These are phyloP conservation scores for Pseudozyma sp. DNA, from an alignment of 1,284 basidiomycete species.

Conservation along the genomic window DNA sequence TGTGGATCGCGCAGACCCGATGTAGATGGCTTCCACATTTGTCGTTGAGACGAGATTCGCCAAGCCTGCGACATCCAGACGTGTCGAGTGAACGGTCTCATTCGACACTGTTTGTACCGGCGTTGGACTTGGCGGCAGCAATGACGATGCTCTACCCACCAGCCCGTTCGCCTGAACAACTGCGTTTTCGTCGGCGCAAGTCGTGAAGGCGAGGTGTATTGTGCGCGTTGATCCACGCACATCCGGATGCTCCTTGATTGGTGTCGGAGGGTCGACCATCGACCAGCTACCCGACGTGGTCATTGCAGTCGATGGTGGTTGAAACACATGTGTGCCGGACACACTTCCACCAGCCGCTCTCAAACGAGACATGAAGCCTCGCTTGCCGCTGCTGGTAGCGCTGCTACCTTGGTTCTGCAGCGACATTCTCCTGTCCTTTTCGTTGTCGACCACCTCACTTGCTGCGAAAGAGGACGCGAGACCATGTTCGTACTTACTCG, in stretches of 20 bases:
- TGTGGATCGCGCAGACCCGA: slow-evolving; percentile 18
- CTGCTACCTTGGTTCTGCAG: slow-evolving; percentile 15
- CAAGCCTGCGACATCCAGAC: slow-evolving; percentile 4
- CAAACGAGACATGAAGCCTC: slow-evolving; percentile 40
- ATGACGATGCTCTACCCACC: slow-evolving; percentile 8
- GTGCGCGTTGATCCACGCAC: neutral
- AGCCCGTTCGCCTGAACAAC: slow-evolving; percentile 9
- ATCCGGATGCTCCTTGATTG: slow-evolving; percentile 12
- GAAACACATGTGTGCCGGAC: slow-evolving; percentile 12
- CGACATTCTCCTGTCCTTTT: slow-evolving; percentile 34
- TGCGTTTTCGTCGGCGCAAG: slow-evolving; percentile 5
- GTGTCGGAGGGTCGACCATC: slow-evolving; percentile 24
- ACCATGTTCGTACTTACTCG: slow-evolving; percentile 29
- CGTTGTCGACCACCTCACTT: neutral
- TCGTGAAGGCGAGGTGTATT: slow-evolving; percentile 25
- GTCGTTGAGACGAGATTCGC: slow-evolving; percentile 1
- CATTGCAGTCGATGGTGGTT: slow-evolving; percentile 8
- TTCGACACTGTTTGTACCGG: neutral
- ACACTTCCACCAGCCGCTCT: slow-evolving; percentile 27
- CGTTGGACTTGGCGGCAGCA: slow-evolving; percentile 1
- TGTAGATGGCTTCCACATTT: slow-evolving; percentile 21
- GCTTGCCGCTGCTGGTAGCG: slow-evolving; percentile 12
- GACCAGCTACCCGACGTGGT: slow-evolving; percentile 40
- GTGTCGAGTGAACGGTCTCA: slow-evolving; percentile 15
- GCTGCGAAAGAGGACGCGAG: slow-evolving; percentile 1